phyloP scores from a whole-genome alignment of 2,329 filamentous ascomycete genomes.

The Aureobasidium sp. region DNA sequence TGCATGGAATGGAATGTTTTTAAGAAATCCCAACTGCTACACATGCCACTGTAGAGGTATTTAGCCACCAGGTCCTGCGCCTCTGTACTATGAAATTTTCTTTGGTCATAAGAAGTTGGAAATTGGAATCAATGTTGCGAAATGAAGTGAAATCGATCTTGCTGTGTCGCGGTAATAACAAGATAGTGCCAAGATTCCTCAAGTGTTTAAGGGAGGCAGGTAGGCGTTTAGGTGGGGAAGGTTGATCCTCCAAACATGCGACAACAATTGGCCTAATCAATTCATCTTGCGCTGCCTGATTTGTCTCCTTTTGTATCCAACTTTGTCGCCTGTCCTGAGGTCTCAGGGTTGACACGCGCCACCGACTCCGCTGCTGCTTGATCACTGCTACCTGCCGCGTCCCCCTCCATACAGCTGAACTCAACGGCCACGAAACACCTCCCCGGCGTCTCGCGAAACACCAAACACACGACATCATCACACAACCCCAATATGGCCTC shows the following conservation, averaged over 20 bases:
- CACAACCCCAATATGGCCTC: constrained; percentile 46
- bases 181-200: not conserved
- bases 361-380: not conserved
- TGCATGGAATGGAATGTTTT: constrained; percentile 7
- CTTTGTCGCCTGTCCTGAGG: not conserved
- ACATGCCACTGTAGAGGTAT: constrained; percentile 13
- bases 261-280: constrained; percentile 10
- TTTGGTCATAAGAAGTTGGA: not conserved
- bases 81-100: constrained; percentile 15
- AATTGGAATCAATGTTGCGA: constrained; percentile 4
- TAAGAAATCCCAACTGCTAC: not conserved
- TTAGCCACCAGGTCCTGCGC: constrained; percentile 8
- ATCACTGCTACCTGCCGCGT: not conserved
- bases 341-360: not conserved
- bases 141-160: constrained; percentile 1
- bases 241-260: constrained; percentile 11
- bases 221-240: not conserved
- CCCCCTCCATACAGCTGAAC: constrained; percentile 6
- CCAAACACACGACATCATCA: constrained; percentile 3
- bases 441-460: not conserved
- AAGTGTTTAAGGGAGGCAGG: not conserved
- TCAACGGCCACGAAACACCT: constrained; percentile 10
- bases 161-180: not conserved
- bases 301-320: not conserved
- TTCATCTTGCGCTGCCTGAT: not conserved